Evolutionary conservation across 108 stramenopile species (phyloP).

Genomic region (Cyclotella baltica): DNA sequence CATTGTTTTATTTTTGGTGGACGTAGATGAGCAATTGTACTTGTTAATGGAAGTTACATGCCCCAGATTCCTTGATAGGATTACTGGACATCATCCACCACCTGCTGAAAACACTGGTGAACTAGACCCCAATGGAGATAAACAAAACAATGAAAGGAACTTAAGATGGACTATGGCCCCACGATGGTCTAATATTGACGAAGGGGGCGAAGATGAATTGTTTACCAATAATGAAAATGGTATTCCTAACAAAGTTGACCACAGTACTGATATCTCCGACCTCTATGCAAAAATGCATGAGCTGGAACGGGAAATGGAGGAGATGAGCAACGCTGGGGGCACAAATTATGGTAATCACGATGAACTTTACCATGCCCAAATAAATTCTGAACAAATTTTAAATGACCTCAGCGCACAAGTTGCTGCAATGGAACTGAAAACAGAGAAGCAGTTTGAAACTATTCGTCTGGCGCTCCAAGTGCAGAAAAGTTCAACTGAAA

Average conservation of each 20-base stretch:
- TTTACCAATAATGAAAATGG: not conserved
- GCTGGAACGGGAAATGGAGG: not conserved
- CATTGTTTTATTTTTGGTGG: constrained; percentile 24
- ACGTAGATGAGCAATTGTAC: constrained; percentile 31
- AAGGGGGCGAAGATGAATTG: not conserved
- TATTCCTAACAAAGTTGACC: not conserved
- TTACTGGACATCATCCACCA: not conserved
- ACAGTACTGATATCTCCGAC: not conserved
- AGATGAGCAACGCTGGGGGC: not conserved
- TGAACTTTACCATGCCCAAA: not conserved
- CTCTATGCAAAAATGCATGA: not conserved
- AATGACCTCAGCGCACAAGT: not conserved
- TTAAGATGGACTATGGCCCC: not conserved
- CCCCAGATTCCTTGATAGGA: not conserved
- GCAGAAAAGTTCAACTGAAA: not conserved
- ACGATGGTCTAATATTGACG: not conserved
- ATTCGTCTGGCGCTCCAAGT: constrained; percentile 7
- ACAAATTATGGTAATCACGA: not conserved
- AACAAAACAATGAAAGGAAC: not conserved
- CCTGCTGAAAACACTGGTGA: not conserved
- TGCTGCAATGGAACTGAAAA: not conserved
- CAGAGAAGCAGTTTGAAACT: not conserved
- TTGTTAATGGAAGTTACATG: constrained; percentile 3
- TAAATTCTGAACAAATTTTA: not conserved
- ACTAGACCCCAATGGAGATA: too few relatives aligned